Evolutionary conservation across 306 rosid species (phyloP), one percentile per base, ranked within the genome.

Genomic region (Calophaca sinica): DNA sequence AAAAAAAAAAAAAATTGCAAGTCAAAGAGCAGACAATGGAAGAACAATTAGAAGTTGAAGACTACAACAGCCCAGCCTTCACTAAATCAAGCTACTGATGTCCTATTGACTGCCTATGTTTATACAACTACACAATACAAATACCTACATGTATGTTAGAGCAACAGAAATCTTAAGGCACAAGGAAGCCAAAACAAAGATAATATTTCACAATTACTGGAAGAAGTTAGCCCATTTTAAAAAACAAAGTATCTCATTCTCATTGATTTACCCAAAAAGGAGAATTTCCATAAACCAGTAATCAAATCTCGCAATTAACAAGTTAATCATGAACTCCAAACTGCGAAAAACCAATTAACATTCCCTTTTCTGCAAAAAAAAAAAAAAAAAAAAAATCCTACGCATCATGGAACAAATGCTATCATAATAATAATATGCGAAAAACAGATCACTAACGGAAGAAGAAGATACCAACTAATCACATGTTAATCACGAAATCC

Each of bases 81-180:
- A 14, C 45, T 58, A 28, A 2, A 3, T 12, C 11, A 53, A 62
- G 2, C 57, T 50, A 5, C 41, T 20, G 26, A 20, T 20, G n/a
- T n/a, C n/a, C n/a, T n/a, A n/a, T n/a, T n/a, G n/a, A n/a, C n/a
- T n/a, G n/a, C n/a, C n/a, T n/a, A 20, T 20, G 26, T 20, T 20
- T 20, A 20, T 20, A 20, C 26, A 20, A 20, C 26, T 20, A 20
- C 26, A 20, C 26, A 20, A 20, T 20, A 20, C 26, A 20, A 0
- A 20, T 20, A 20, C 26, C 26, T 20, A 20, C 26, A 6, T 36
- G 32, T 11, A 12, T 7, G 51, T 35, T 65, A 49, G 55, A n/a
- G 62, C 44, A 80, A 58, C 50, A 60, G 44, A 59, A 74, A 68
- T 62, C 14, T 20, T 29, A 51, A 52, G 15, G 51, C 73, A 63